These are phyloP conservation scores for Typha latifolia DNA, from an alignment of 176 grass and related monocot species.

Conservation along the genomic window DNA sequence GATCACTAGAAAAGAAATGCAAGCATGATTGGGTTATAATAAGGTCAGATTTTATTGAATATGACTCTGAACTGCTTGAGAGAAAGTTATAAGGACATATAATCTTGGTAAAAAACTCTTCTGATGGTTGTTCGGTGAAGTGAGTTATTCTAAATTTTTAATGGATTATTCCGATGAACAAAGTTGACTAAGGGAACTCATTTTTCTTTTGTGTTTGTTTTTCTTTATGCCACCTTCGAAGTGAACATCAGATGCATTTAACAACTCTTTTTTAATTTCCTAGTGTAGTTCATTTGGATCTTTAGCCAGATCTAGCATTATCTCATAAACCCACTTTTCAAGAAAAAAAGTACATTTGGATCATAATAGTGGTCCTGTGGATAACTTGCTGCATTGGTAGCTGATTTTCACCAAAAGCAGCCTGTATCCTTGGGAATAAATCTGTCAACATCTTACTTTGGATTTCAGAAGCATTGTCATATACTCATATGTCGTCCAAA, in stretches of 20 bases:
- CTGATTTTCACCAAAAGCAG: background rate
- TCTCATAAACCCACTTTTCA: background rate
- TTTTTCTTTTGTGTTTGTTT: too few relatives aligned
- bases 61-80: too few relatives aligned
- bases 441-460: background rate
- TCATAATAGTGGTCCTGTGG: too few relatives aligned
- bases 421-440: background rate
- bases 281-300: background rate
- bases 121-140: too few relatives aligned
- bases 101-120: too few relatives aligned
- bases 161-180: too few relatives aligned
- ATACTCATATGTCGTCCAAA: background rate
- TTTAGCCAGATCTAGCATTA: background rate
- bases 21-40: too few relatives aligned
- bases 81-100: too few relatives aligned
- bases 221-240: background rate
- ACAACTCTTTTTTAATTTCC: background rate
- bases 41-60: too few relatives aligned
- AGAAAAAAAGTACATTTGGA: background rate
- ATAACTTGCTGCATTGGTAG: too few relatives aligned
- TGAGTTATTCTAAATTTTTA: too few relatives aligned
- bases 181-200: too few relatives aligned
- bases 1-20: background rate
- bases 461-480: background rate
- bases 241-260: background rate